Conservation (phyloP, 371 early-diverging fungal genomes). For the Blastocladiella emersonii region DNA sequence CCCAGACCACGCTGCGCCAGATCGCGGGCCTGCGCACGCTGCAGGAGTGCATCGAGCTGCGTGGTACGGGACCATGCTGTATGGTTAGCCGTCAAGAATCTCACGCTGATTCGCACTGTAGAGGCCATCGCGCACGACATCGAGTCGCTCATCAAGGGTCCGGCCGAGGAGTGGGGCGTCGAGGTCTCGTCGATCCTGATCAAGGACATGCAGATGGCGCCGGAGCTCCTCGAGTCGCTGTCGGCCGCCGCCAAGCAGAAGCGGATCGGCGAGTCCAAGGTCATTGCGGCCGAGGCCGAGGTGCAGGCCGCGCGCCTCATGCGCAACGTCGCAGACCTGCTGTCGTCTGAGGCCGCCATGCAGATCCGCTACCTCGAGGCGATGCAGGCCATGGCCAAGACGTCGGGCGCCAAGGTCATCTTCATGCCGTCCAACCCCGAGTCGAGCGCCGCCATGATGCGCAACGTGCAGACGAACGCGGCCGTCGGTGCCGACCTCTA, state of each 20-base stretch:
- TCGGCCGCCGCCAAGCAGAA: conserved; percentile 83
- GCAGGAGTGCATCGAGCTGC: conserved; percentile 72
- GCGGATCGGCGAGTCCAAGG: conserved; percentile 73
- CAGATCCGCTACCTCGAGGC: conserved; percentile 86
- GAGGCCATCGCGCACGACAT: conserved; percentile 34
- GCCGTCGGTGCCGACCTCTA: too few species aligned
- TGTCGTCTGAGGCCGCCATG: conserved; percentile 57
- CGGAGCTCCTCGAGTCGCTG: conserved; percentile 63
- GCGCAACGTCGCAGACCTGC: conserved; percentile 73
- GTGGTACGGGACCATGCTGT: conserved; percentile 52
- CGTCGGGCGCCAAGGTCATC: not conserved
- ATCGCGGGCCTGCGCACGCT: conserved; percentile 29
- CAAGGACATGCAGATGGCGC: conserved; percentile 69
- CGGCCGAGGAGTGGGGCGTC: conserved; percentile 69
- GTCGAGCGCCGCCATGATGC: too few species aligned
- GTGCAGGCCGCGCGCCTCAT: conserved; percentile 79
- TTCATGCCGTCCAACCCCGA: too few species aligned
- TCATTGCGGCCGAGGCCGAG: conserved; percentile 81
- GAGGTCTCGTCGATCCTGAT: conserved; percentile 64
- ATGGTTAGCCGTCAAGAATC: not conserved
- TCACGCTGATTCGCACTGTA: not conserved
- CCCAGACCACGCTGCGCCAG: conserved; percentile 35
- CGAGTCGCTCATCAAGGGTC: conserved; percentile 29
- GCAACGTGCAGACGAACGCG: too few species aligned
- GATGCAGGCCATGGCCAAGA: conserved; percentile 48